Conservation (phyloP, 2,329 filamentous ascomycete species). For the Monilinia aucupariae region DNA sequence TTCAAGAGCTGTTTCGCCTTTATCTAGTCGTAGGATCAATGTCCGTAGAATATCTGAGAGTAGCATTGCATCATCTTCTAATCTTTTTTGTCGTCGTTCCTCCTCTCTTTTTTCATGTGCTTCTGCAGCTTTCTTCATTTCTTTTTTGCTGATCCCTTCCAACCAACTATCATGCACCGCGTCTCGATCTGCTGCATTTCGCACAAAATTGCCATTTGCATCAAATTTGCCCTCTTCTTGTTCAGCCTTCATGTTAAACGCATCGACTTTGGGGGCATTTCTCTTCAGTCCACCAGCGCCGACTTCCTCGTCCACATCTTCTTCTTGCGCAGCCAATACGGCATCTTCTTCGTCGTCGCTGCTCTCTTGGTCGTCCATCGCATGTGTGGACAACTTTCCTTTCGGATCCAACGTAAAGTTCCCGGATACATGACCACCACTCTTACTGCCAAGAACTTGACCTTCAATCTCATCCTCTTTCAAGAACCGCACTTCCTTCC, state of each 20-base stretch:
- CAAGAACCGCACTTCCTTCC: conserved; percentile 56
- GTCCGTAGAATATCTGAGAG: conserved; percentile 67
- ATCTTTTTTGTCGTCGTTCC: conserved; percentile 64
- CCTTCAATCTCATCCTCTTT: conserved; percentile 66
- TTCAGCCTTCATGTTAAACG: conserved; percentile 88
- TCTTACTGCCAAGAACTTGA: conserved; percentile 67
- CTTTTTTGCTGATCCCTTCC: conserved; percentile 86
- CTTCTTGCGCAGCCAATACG: conserved; percentile 69
- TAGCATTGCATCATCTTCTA: conserved; percentile 68
- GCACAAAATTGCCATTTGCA: conserved; percentile 82
- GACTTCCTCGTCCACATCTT: conserved; percentile 79
- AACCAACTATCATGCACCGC: conserved; percentile 90
- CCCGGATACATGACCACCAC: conserved; percentile 60
- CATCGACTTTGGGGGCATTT: conserved; percentile 89
- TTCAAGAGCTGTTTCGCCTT: conserved; percentile 81
- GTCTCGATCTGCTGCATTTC: conserved; percentile 83
- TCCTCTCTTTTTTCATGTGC: conserved; percentile 81
- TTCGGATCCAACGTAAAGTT: conserved; percentile 57
- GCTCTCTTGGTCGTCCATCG: conserved; percentile 40
- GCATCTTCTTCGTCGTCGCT: conserved; percentile 63
- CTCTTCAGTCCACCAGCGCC: conserved; percentile 86
- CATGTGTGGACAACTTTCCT: conserved; percentile 38
- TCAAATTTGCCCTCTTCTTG: conserved; percentile 93
- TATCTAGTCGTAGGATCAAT: conserved; percentile 69
- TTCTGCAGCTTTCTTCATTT: conserved; percentile 81